phyloP scores from a whole-genome alignment of 2,329 filamentous ascomycete species.

The Aspergillus alliaceus region DNA sequence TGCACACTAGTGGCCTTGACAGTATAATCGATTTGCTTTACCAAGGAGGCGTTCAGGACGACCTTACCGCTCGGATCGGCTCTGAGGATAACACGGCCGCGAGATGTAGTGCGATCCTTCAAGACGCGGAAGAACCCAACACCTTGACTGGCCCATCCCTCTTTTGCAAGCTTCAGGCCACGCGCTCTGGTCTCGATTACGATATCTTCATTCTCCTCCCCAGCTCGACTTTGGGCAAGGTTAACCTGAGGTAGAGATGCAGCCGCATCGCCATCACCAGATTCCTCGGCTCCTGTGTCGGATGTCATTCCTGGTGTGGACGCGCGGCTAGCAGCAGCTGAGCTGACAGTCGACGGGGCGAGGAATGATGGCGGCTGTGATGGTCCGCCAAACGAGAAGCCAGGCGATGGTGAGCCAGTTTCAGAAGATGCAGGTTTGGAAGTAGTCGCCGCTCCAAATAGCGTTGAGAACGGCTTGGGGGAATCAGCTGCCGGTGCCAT shows the following conservation, averaged over 20 bases:
- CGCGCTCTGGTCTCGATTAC: conserved; percentile 71
- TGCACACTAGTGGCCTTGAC: conserved; percentile 49
- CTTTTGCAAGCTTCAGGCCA: conserved; percentile 59
- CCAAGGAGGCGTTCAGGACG: conserved; percentile 67
- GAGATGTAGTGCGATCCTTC: conserved; percentile 68
- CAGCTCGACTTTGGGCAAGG: conserved; percentile 64
- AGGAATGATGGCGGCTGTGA: conserved; percentile 22
- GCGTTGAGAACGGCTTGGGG: conserved; percentile 29
- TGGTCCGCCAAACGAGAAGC: conserved; percentile 43
- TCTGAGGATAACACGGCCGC: conserved; percentile 68
- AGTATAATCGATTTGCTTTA: conserved; percentile 64
- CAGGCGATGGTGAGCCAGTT: conserved; percentile 24
- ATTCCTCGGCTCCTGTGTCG: conserved; percentile 41
- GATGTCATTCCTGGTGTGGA: conserved; percentile 50
- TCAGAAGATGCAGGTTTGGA: conserved; percentile 18
- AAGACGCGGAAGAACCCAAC: conserved; percentile 71
- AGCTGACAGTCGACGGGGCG: conserved; percentile 33
- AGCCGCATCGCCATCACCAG: conserved; percentile 52
- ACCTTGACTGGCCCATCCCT: conserved; percentile 68
- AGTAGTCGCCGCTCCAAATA: conserved; percentile 28
- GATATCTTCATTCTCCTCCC: conserved; percentile 71
- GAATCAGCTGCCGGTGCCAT: conserved; percentile 19
- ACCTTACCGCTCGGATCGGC: conserved; percentile 74
- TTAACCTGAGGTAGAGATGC: conserved; percentile 69
- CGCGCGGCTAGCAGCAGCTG: conserved; percentile 43